Evolutionary conservation across 345 rosid species (phyloP).

Genomic region (Crucihimalaya himalaica): DNA sequence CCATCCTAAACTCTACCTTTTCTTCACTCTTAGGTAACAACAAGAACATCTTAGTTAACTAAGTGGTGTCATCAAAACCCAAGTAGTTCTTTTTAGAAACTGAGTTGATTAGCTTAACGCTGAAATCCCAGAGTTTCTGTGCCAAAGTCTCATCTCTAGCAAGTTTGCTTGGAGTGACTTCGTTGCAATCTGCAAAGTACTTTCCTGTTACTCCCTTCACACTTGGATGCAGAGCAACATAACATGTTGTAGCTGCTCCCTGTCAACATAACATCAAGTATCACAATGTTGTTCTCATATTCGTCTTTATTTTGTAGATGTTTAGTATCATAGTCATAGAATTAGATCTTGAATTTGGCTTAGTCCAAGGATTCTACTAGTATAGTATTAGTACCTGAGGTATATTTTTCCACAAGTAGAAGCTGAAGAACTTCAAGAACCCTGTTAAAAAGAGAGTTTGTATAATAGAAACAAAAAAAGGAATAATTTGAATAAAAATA

Average conservation of each 20-base stretch:
- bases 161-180: conserved; percentile 52
- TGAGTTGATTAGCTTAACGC: conserved; percentile 55
- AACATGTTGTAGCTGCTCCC: conserved; percentile 99
- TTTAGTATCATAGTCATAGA: neutral
- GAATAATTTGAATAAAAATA: neutral
- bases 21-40: neutral
- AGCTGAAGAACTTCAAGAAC: conserved; percentile 56
- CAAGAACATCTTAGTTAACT: neutral
- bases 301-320: neutral
- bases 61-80: conserved; percentile 19
- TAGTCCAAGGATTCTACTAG: neutral
- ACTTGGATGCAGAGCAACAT: conserved; percentile 73
- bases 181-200: conserved; percentile 82
- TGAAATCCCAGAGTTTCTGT: conserved; percentile 75
- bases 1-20: neutral
- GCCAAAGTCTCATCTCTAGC: conserved; percentile 65
- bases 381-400: conserved; percentile 62
- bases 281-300: conserved; percentile 5
- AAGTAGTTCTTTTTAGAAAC: conserved; percentile 39
- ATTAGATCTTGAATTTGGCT: conserved; percentile 6
- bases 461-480: neutral
- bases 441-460: conserved; percentile 43
- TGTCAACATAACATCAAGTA: conserved; percentile 24
- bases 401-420: conserved; percentile 78
- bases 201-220: conserved; percentile 70